A percentile compares a stretch with the other conserved stretches of the same genome.
Conservation (phyloP, 768 basidiomycete genomes). For the Rickenella mellea region DNA sequence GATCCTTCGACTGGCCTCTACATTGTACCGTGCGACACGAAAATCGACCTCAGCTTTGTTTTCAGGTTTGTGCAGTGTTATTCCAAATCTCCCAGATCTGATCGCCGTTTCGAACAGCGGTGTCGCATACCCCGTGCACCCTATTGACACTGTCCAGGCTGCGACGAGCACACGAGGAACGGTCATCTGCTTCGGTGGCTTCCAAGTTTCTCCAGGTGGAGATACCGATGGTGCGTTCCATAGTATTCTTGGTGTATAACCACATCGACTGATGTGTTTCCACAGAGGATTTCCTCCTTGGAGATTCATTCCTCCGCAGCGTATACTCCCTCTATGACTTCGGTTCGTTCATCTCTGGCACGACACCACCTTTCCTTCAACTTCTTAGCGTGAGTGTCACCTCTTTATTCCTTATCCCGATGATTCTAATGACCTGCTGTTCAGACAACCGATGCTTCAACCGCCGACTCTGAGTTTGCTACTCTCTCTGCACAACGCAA, state of each 20-base stretch:
- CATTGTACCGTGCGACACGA: conserved; percentile 9
- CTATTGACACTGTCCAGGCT: conserved; percentile 4
- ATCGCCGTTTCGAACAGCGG: not conserved
- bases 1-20: conserved; percentile 2
- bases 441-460: not conserved
- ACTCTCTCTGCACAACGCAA: not conserved
- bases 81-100: not conserved
- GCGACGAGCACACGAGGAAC: not conserved
- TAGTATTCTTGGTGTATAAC: not conserved
- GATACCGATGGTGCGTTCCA: not conserved
- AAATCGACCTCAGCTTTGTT: conserved; percentile 7
- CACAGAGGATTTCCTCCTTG: conserved; percentile 10
- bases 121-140: conserved; percentile 7
- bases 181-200: not conserved
- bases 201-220: not conserved
- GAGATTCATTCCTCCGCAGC: conserved; percentile 12
- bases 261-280: too few relatives aligned
- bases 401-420: not conserved
- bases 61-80: conserved; percentile 6
- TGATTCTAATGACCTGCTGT: not conserved
- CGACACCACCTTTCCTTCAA: conserved; percentile 4
- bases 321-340: conserved; percentile 12
- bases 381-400: conserved; percentile 7
- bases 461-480: not conserved
- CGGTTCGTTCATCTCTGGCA: not conserved